Evolutionary conservation across 1,284 basidiomycete genomes (phyloP), one percentile per base, ranked within the genome.

Genomic region (Hypsizygus ulmarius): DNA sequence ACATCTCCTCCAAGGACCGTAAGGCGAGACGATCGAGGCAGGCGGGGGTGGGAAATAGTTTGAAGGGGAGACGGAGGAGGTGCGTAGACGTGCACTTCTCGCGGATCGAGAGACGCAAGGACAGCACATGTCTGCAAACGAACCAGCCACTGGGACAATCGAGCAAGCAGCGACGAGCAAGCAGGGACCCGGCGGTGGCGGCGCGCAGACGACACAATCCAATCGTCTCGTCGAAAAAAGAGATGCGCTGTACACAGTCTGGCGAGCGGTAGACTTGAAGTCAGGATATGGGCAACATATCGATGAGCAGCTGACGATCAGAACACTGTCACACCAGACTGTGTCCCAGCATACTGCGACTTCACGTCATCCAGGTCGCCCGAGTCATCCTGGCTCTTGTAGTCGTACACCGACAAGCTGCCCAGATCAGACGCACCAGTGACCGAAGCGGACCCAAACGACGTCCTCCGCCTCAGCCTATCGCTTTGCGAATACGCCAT

Each of bases 321-420:
- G 69, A 87, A 92, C 55, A 89, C 89, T 36, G 90, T 92, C 51
- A 92, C 78, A 41, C 89, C 89, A 39, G 82, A 81, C 64, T 90
- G 88, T 10, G 87, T 90, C 36, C 84, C 86, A 10, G 85, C 74
- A 65, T 91, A 91, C 66, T 91, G 88, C 48, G 82, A 85, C 71
- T 89, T 89, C 77, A 90, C 80, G 63, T 91, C 89, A 62, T 91
- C 88, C 59, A 82, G 61, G 61, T 91, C 88, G 21, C 71, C 77
- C 34, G 77, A 75, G 52, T 87, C 89, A 55, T 90, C 88, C 64
- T 90, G 87, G 60, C 87, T 90, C 79, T 91, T 91, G 71, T 92
- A 91, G 63, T 91, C 89, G 57, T 87, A 90, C 59, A 79, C 79
- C 35, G 84, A 86, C 47, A 87, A 62, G 62, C 86, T 88, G 38